Percentiles rank a stretch among this genome's conserved stretches.
Conservation (phyloP, 306 rosid genomes). For the Sicyos edulis region DNA sequence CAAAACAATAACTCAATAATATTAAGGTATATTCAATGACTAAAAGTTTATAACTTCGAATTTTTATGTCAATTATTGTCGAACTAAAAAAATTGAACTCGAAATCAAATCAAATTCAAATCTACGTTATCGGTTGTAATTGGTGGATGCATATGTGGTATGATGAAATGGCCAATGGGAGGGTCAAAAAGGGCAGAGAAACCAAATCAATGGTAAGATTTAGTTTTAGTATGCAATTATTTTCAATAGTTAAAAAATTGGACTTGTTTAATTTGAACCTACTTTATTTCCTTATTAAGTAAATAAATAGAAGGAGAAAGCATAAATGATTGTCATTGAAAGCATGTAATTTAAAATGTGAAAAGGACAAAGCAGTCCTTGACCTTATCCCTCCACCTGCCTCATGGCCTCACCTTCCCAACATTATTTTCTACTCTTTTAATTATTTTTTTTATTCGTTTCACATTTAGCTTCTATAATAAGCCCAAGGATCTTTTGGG, state of each 20-base stretch:
- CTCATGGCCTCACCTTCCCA: constrained; percentile 13
- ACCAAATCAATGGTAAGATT: constrained; percentile 8
- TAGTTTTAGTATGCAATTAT: background rate
- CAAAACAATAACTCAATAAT: no score
- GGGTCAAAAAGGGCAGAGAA: background rate
- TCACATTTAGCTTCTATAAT: no score
- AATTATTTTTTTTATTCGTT: background rate
- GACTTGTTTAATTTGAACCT: constrained; percentile 1
- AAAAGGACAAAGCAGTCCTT: background rate
- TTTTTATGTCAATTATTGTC: no score
- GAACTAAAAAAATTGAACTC: background rate
- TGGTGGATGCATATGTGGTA: background rate
- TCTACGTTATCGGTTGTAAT: background rate
- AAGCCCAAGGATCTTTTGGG: no score
- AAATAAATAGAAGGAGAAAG: background rate
- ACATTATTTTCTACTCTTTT: background rate
- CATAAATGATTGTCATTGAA: background rate
- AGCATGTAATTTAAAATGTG: constrained; percentile 5
- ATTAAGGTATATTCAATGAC: no score
- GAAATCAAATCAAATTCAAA: background rate
- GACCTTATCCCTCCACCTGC: constrained; percentile 15
- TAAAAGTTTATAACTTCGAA: no score
- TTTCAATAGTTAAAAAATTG: background rate
- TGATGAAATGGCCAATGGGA: background rate
- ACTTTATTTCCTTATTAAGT: background rate